Evolutionary conservation across 176 grass and related monocot genomes (phyloP).

Genomic region (Musa beccarii): DNA sequence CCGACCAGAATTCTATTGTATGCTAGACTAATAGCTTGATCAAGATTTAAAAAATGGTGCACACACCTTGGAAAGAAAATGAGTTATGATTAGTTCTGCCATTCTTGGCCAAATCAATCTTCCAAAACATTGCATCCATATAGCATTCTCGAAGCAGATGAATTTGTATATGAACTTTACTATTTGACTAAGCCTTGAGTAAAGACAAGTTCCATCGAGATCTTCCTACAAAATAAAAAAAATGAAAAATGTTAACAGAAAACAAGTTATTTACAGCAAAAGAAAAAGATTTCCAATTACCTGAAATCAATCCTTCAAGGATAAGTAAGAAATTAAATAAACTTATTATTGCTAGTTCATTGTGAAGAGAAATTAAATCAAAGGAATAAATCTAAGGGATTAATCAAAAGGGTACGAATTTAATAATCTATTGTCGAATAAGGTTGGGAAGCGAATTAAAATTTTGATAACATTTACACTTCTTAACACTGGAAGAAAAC

Average conservation of each 20-base stretch:
- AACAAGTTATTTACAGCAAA: background rate
- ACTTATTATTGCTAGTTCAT: no score
- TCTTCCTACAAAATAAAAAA: slow-evolving; percentile 50
- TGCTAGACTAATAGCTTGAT: background rate
- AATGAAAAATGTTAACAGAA: background rate
- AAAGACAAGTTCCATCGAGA: slow-evolving; percentile 54
- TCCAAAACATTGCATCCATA: slow-evolving; percentile 60
- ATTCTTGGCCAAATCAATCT: slow-evolving; percentile 85
- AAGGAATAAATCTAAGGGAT: no score
- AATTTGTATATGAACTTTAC: slow-evolving; percentile 60
- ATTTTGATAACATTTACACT: background rate
- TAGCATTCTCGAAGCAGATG: slow-evolving; percentile 69
- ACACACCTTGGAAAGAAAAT: slow-evolving; percentile 90
- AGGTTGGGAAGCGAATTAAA: background rate
- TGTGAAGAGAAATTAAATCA: no score
- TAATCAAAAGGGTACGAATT: background rate
- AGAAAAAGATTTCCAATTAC: background rate
- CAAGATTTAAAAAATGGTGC: slow-evolving; percentile 10
- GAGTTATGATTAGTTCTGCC: slow-evolving; percentile 69
- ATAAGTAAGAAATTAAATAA: no score
- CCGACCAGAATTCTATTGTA: background rate
- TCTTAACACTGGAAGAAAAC: background rate
- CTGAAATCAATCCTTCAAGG: no score
- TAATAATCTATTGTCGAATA: background rate
- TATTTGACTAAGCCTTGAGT: slow-evolving; percentile 65